Base-by-base conservation (phyloP, 2,329 filamentous ascomycete genomes). In the Talaromyces rugulosus region DNA sequence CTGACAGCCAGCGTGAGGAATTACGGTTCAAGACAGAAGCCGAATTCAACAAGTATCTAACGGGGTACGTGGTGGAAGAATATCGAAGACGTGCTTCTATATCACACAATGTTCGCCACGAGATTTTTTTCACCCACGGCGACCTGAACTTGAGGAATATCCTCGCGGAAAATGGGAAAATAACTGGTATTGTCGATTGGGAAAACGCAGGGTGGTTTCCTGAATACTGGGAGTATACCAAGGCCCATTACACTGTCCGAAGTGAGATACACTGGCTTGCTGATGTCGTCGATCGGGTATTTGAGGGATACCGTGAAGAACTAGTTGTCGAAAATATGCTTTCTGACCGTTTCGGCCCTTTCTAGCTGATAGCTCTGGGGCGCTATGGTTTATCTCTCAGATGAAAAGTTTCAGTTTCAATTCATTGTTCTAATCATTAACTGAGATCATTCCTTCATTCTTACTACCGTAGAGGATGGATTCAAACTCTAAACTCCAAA, bases 151-250 rank as follows among this genome's bases (percentile, higher is more conserved):
- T 61, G 0, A 65, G 51, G 8, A 70, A 72, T 53, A 62, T 71
- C 40, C 30, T 70, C 0, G 60, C 70, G 16, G 64, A 67, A 5
- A 53, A 56, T 2, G 67, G 66, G 0, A 62, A 61, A 0, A 52
- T 76, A 23, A 63, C 66, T 40, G 68, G 59, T 1, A 66, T 72
- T 57, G 30, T 73, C 5, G 69, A 73, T 55, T 73, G 70, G 70
- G 71, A 72, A 59, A 65, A 59, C 30, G 67, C 70, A 1, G 70
- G 68, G 2, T 71, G 62, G 14, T 66, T 59, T 52, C 69, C 69
- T 18, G 68, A 66, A 55, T 71, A 71, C 58, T 72, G 71, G 70
- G 68, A 70, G 54, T 71, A 68, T 31, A 70, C 69, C 0, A 70
- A 69, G 60, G 64, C 65, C 5, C 58, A 62, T 51, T 66, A 11